Evolutionary conservation across 441 rosid genomes (phyloP).

Genomic region (Mallotus repandus): DNA sequence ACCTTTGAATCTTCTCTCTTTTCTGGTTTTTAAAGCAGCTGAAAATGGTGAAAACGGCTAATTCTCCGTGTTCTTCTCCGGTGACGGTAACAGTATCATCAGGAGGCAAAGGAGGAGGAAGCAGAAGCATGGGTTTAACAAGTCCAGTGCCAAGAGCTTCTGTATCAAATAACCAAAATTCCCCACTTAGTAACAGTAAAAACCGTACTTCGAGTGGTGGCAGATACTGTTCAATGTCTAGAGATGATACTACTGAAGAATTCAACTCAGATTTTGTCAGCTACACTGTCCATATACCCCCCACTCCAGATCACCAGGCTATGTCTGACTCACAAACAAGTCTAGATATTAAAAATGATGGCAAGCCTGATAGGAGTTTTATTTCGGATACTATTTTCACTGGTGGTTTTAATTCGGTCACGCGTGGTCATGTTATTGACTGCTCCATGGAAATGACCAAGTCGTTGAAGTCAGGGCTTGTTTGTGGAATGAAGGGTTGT

Average conservation of each 20-base stretch:
- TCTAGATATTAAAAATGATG: constrained; percentile 33
- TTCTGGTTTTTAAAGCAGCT: not conserved
- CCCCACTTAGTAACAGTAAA: constrained; percentile 52
- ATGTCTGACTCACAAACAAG: constrained; percentile 55
- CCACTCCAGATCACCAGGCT: constrained; percentile 78
- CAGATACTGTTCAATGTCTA: constrained; percentile 56
- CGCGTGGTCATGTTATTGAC: constrained; percentile 71
- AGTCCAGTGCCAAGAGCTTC: constrained; percentile 67
- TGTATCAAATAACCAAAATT: constrained; percentile 54
- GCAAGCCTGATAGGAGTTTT: constrained; percentile 40
- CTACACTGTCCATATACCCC: constrained; percentile 81
- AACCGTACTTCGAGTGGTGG: constrained; percentile 51
- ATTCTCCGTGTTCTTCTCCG: constrained; percentile 58
- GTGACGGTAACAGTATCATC: constrained; percentile 70
- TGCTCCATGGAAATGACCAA: constrained; percentile 42
- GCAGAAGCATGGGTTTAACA: constrained; percentile 64
- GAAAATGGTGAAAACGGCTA: constrained; percentile 51
- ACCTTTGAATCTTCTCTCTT: not conserved
- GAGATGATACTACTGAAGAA: constrained; percentile 46
- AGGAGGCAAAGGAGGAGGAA: constrained; percentile 59
- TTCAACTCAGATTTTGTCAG: constrained; percentile 45
- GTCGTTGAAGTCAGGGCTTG: constrained; percentile 35
- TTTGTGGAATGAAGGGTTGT: constrained; percentile 76
- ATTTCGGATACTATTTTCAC: constrained; percentile 73
- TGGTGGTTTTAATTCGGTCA: constrained; percentile 72